phyloP scores from a whole-genome alignment of 306 rosid species.

The Vigna angularis region DNA sequence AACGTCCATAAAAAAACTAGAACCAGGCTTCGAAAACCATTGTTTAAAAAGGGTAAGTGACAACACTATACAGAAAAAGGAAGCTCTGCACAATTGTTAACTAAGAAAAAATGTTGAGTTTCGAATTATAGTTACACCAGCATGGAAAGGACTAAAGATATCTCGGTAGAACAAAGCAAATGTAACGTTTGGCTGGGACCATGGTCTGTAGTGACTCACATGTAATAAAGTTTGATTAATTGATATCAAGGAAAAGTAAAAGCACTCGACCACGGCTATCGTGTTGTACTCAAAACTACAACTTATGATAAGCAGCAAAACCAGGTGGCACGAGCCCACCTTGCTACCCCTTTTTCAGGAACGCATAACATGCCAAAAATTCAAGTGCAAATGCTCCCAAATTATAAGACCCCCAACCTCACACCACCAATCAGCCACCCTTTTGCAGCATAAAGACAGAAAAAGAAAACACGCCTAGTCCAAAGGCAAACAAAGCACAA shows the following conservation, averaged over 20 bases:
- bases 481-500: conserved; percentile 54
- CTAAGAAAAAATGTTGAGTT: conserved; percentile 18
- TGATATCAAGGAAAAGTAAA: conserved; percentile 51
- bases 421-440: conserved; percentile 52
- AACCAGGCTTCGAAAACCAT: not conserved
- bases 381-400: conserved; percentile 50
- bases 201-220: conserved; percentile 55
- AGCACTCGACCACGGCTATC: conserved; percentile 47
- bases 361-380: conserved; percentile 58
- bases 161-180: conserved; percentile 46
- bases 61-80: conserved; percentile 22
- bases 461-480: conserved; percentile 49
- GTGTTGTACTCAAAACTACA: conserved; percentile 56
- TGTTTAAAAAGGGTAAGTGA: not conserved
- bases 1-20: too few species aligned
- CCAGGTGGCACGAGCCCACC: conserved; percentile 65
- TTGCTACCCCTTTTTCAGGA: conserved; percentile 56
- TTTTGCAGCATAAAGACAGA: conserved; percentile 53
- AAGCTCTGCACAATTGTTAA: conserved; percentile 3
- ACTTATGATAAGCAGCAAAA: conserved; percentile 58
- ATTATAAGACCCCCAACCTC: conserved; percentile 42
- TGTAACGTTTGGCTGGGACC: conserved; percentile 55
- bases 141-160: conserved; percentile 40
- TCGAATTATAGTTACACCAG: conserved; percentile 33
- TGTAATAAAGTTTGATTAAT: conserved; percentile 59